Percentiles rank a stretch among this genome's conserved stretches.
Evolutionary conservation across 2,329 filamentous ascomycete genomes (phyloP).

Genomic region (Penicillium sp.): DNA sequence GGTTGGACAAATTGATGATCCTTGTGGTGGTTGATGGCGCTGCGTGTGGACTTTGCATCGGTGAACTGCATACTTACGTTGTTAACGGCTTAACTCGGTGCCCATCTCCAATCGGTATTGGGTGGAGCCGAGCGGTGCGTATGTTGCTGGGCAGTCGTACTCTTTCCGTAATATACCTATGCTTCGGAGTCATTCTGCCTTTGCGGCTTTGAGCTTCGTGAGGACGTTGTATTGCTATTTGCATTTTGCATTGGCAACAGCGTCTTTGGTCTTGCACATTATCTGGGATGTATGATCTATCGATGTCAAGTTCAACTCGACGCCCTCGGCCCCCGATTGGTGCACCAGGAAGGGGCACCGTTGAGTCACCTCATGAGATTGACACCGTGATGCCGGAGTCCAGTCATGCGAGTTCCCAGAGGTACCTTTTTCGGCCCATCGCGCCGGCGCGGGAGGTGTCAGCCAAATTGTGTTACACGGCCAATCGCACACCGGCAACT

Average conservation of each 20-base stretch:
- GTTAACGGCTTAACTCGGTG: neutral
- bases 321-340: neutral
- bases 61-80: neutral
- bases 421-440: slow-evolving; percentile 32
- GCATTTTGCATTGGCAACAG: neutral
- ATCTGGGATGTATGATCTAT: too few species aligned
- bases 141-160: neutral
- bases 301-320: neutral
- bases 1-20: slow-evolving; percentile 35
- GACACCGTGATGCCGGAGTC: slow-evolving; percentile 20
- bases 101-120: neutral
- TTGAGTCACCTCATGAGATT: slow-evolving; percentile 34
- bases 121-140: neutral
- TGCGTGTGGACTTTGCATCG: too few species aligned
- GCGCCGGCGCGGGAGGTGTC: slow-evolving; percentile 35
- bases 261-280: neutral
- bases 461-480: slow-evolving; percentile 43
- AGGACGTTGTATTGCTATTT: neutral
- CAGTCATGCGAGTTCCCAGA: slow-evolving; percentile 22
- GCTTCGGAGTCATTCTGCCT: slow-evolving; percentile 32
- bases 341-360: neutral
- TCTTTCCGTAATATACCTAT: slow-evolving; percentile 29
- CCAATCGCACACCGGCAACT: slow-evolving; percentile 35
- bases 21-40: slow-evolving; percentile 4
- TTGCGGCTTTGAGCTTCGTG: slow-evolving; percentile 21